These are phyloP conservation scores for Aureobasidium sp. DNA, from an alignment of 2,329 filamentous ascomycete genomes.

Conservation along the genomic window DNA sequence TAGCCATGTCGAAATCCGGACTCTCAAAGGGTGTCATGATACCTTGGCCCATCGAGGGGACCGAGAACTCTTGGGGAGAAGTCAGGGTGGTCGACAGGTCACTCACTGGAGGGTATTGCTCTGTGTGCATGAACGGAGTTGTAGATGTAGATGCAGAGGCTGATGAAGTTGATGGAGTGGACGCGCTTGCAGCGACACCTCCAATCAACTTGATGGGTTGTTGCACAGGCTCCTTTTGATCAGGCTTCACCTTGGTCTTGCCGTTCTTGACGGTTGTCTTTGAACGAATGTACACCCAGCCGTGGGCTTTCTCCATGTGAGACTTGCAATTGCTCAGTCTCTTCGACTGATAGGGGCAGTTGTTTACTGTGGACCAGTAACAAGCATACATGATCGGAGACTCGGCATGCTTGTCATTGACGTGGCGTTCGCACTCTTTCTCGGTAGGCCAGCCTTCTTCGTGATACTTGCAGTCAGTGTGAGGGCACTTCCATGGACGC, in stretches of 20 bases:
- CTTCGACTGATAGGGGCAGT: conserved; percentile 88
- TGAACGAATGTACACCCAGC: conserved; percentile 81
- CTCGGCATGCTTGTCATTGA: conserved; percentile 89
- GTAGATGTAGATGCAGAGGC: conserved; percentile 30
- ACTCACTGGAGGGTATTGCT: conserved; percentile 21
- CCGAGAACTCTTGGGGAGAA: conserved; percentile 25
- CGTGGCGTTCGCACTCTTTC: conserved; percentile 92
- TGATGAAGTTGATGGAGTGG: conserved; percentile 43
- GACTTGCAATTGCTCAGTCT: conserved; percentile 96
- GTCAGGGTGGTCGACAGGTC: conserved; percentile 12
- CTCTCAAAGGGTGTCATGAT: conserved; percentile 20
- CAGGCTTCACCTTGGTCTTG: conserved; percentile 44
- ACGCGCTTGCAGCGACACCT: conserved; percentile 54
- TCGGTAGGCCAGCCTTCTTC: conserved; percentile 90
- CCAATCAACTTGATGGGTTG: conserved; percentile 45
- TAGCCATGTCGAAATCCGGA: conserved; percentile 24
- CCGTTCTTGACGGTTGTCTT: conserved; percentile 65
- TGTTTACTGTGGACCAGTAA: conserved; percentile 52
- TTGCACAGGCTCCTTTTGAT: conserved; percentile 4
- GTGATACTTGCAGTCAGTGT: conserved; percentile 79
- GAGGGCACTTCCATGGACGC: conserved; percentile 87
- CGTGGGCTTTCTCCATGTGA: conserved; percentile 96
- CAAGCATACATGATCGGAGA: conserved; percentile 78
- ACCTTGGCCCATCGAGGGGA: conserved; percentile 26
- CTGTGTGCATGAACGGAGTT: conserved; percentile 28